These are phyloP conservation scores for Choanephora cucurbitarum DNA, from an alignment of 371 early-diverging fungal species.

Conservation along the genomic window DNA sequence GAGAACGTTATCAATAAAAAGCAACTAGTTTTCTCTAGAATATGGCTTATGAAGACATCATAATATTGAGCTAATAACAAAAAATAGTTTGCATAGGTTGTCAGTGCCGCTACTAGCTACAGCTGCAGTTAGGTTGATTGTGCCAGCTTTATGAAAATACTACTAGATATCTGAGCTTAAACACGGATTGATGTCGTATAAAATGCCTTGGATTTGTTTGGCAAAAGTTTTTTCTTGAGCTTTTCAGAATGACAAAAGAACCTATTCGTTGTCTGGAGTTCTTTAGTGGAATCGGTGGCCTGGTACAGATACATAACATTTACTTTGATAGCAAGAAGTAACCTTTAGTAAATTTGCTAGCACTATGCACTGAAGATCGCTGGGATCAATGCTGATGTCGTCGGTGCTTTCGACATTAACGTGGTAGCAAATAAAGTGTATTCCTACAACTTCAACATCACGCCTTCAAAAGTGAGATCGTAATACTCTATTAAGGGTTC, in stretches of 20 bases:
- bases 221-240: no score
- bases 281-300: constrained; percentile 77
- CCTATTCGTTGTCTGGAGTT: constrained; percentile 70
- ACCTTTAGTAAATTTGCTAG: constrained; percentile 25
- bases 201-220: no score
- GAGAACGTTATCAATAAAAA: no score
- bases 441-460: constrained; percentile 59
- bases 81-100: no score
- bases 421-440: constrained; percentile 74
- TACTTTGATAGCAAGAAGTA: not conserved
- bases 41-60: no score
- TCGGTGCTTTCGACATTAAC: constrained; percentile 72
- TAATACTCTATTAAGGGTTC: not conserved
- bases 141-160: no score
- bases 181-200: no score
- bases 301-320: constrained; percentile 37
- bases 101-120: no score
- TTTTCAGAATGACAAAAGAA: not conserved
- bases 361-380: constrained; percentile 67
- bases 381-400: constrained; percentile 49
- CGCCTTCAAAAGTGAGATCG: constrained; percentile 53
- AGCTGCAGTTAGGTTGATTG: no score
- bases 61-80: no score
- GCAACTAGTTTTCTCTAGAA: no score
- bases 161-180: no score